Percentiles rank a stretch among this genome's conserved stretches.
Conservation (phyloP, 805 yeast genomes). For the Kuraishia hungarica region DNA sequence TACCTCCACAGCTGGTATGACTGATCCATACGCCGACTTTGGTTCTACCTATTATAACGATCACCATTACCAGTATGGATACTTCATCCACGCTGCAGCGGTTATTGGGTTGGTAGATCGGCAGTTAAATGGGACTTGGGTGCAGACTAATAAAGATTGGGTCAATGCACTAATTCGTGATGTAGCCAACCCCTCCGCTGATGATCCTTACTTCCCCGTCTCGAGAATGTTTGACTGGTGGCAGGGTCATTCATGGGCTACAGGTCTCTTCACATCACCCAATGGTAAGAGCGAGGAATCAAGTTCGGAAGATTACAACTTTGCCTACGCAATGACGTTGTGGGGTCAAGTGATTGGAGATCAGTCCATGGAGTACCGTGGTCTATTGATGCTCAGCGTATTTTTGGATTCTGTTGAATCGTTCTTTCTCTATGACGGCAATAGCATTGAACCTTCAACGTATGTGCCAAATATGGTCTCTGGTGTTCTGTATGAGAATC, state of each 20-base stretch:
- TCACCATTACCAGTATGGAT: conserved; percentile 53
- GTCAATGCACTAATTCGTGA: conserved; percentile 56
- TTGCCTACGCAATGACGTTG: conserved; percentile 57
- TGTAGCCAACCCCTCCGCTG: conserved; percentile 48
- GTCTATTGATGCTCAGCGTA: conserved; percentile 53
- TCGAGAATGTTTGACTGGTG: conserved; percentile 68
- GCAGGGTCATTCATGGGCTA: conserved; percentile 75
- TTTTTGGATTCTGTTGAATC: conserved; percentile 42
- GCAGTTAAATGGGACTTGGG: conserved; percentile 44
- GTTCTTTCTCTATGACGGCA: conserved; percentile 50
- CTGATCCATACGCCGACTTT: conserved; percentile 36
- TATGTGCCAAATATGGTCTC: conserved; percentile 58
- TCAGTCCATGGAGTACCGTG: conserved; percentile 40
- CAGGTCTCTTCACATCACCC: conserved; percentile 60
- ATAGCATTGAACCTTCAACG: conserved; percentile 45
- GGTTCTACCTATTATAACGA: conserved; percentile 45
- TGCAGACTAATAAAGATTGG: conserved; percentile 38
- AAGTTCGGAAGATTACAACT: conserved; percentile 66
- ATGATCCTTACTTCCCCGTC: conserved; percentile 55
- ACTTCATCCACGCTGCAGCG: conserved; percentile 55
- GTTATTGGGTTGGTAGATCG: conserved; percentile 48
- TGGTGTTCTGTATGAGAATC: conserved; percentile 69
- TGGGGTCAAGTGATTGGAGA: conserved; percentile 55
- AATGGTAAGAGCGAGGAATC: conserved; percentile 77
- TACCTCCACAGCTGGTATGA: conserved; percentile 39